These are phyloP conservation scores for Xerocomellus amylosporus DNA, from an alignment of 768 basidiomycete species.

Conservation along the genomic window DNA sequence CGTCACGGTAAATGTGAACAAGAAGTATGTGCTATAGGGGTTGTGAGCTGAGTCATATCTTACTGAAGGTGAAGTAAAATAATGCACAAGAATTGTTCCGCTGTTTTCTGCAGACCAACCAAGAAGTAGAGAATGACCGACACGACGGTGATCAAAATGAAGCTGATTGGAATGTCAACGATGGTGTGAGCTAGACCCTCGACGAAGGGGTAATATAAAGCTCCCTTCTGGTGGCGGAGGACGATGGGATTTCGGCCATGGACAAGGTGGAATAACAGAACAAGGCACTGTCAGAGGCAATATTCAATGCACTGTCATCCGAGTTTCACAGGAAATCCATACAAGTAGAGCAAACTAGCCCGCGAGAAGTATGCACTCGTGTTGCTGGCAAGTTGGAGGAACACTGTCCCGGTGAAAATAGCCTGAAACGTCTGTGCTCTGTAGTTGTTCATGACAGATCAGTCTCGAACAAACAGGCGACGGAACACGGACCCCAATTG, in stretches of 20 bases:
- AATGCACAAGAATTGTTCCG: slow-evolving; percentile 20
- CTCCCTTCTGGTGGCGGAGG: slow-evolving; percentile 39
- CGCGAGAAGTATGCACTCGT: slow-evolving; percentile 47
- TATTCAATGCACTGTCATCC: background rate
- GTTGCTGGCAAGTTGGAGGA: slow-evolving; percentile 36
- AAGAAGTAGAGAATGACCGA: slow-evolving; percentile 18
- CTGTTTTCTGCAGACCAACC: slow-evolving; percentile 19
- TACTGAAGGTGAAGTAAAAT: background rate
- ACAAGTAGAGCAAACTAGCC: slow-evolving; percentile 81
- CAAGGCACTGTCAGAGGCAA: slow-evolving; percentile 37
- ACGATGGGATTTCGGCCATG: slow-evolving; percentile 56
- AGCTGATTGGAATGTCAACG: slow-evolving; percentile 44
- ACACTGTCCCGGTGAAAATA: slow-evolving; percentile 36
- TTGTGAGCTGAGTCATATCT: slow-evolving; percentile 30
- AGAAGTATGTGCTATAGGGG: slow-evolving; percentile 50
- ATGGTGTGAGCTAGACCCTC: slow-evolving; percentile 43
- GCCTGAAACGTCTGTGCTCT: slow-evolving; percentile 37
- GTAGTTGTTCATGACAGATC: background rate
- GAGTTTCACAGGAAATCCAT: slow-evolving; percentile 17
- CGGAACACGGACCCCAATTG: slow-evolving; percentile 32
- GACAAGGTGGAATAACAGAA: slow-evolving; percentile 52
- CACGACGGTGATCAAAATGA: slow-evolving; percentile 18
- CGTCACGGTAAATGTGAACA: slow-evolving; percentile 52
- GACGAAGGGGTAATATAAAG: slow-evolving; percentile 49
- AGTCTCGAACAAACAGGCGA: slow-evolving; percentile 8